Evolutionary conservation across 495 filamentous ascomycete species (phyloP), one percentile per base, ranked within the genome.

Genomic region (Evernia prunastri): DNA sequence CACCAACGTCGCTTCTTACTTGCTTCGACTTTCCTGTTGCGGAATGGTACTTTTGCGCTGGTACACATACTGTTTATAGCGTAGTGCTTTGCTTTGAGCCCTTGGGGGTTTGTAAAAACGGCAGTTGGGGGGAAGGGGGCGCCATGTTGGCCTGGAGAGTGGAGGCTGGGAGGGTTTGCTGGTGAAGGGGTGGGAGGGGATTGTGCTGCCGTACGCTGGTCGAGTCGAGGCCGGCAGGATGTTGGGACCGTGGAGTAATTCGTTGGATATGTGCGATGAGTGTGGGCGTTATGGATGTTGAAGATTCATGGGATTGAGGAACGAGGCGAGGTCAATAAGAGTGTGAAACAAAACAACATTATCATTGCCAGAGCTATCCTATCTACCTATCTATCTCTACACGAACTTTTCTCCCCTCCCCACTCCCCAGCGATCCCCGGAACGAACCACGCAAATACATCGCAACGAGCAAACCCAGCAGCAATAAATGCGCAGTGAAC

Each of bases 401-500:
- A 20, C 36, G 25, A 23, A 33, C 37, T 43, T 43, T 47, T 60
- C 43, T 54, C 54, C 57, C 27, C 42, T 35, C 27, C 42, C 56
- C 43, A 1, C 29, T 36, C 4, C 8, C 36, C 31, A 25, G 10
- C 57, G 25, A 17, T 6, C 63, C 40, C 12, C 49, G 39, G 18
- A 49, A 12, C 43, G n/a, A 9, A 29, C 40, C n/a, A 42, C 63
- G 43, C 31, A 60, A 27, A 60, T 56, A 63, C 36, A 56, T 20
- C 10, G 40, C 25, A 33, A 60, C 25, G 20, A 65, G 13, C 43
- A 65, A 18, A 6, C 58, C 58, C 36, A 59, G 49, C 63, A 65
- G 45, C 35, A 60, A 29, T 15, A 60, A 8, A 56, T 60, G 56
- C 1, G 58, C 63, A 3, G 49, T 31, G 23, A 65, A 60, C 15